Conservation (phyloP, 352 stramenopile species). For the Phytopythium helicoides region DNA sequence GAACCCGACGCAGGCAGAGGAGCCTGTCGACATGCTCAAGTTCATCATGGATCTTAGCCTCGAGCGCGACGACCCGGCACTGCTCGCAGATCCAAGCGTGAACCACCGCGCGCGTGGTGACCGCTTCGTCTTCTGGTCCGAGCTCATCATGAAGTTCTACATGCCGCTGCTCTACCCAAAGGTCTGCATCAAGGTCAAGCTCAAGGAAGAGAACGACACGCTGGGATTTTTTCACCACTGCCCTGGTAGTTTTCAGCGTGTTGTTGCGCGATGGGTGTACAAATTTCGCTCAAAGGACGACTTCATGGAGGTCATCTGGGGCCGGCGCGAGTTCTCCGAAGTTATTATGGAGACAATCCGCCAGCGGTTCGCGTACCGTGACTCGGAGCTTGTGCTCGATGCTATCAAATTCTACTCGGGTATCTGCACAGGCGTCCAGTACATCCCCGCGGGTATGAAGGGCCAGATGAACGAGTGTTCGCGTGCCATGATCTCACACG, state of each 20-base stretch:
- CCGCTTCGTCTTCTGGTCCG: constrained; percentile 83
- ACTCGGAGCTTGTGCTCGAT: constrained; percentile 80
- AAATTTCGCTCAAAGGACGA: constrained; percentile 80
- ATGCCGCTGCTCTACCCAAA: constrained; percentile 89
- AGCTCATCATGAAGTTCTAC: constrained; percentile 89
- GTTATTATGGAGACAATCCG: constrained; percentile 87
- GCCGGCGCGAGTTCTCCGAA: constrained; percentile 72
- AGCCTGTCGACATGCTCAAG: constrained; percentile 88
- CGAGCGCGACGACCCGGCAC: constrained; percentile 59
- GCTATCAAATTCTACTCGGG: constrained; percentile 88
- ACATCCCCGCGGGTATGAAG: constrained; percentile 77
- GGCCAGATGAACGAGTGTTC: constrained; percentile 78
- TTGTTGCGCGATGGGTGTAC: constrained; percentile 85
- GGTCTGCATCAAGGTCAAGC: constrained; percentile 77
- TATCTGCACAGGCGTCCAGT: constrained; percentile 72
- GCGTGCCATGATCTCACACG: constrained; percentile 84
- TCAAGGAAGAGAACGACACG: constrained; percentile 81
- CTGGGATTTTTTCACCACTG: constrained; percentile 88
- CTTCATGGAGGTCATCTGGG: constrained; percentile 82
- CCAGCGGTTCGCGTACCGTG: constrained; percentile 82
- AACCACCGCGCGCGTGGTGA: constrained; percentile 51
- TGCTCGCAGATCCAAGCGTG: constrained; percentile 36
- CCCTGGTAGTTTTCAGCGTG: constrained; percentile 81
- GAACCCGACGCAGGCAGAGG: constrained; percentile 75
- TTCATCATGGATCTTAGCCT: constrained; percentile 89